Base-by-base conservation (phyloP, 169 alveolate species). In the Amoebophrya sp. region DNA sequence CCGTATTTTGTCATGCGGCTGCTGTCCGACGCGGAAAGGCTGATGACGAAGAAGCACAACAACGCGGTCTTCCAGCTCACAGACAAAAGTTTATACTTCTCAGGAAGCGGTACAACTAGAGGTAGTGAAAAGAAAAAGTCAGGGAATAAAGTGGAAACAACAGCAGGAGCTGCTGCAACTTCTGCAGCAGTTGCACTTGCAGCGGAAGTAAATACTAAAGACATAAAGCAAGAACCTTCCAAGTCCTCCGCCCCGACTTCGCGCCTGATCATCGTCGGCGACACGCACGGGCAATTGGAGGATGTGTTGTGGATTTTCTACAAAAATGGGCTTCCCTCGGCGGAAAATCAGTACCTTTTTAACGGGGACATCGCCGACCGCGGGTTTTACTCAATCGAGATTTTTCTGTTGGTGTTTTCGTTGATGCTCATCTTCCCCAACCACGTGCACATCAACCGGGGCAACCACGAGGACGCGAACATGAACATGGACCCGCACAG, bases 311-410 rank as follows among this genome's bases (percentile, higher is more conserved):
- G 97, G 97, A 94, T 97, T 23, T 95, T 97, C 94, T 95, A 94
- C 93, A 95, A 95, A 92, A 94, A 95, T 92, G 98, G 98, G 0
- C 95, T 95, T 40, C 98, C 98, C 93, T 32, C 40, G 39, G 35
- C 33, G n/a, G n/a, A n/a, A n/a, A 88, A 40, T 35, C 54, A 33
- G 38, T 92, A 97, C 92, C 93, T 97, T 83, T 97, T 97, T 94
- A 97, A 97, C 93, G 98, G 98, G 0, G 98, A 97, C 90, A 96
- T 97, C 53, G 98, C 97, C 0, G 98, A 96, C 92, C 93, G 98
- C 39, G 97, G 97, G 18, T 18, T 12, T 7, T 18, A 47, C 66
- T 7, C 66, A 18, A 47, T 18, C 66, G 66, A 47, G 18, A 47
- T 47, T 7, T 47, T 47, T 18, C 29, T 18, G 7, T 12, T 47